These are phyloP conservation scores for Aleurites moluccanus DNA, from an alignment of 441 rosid species.

Conservation along the genomic window DNA sequence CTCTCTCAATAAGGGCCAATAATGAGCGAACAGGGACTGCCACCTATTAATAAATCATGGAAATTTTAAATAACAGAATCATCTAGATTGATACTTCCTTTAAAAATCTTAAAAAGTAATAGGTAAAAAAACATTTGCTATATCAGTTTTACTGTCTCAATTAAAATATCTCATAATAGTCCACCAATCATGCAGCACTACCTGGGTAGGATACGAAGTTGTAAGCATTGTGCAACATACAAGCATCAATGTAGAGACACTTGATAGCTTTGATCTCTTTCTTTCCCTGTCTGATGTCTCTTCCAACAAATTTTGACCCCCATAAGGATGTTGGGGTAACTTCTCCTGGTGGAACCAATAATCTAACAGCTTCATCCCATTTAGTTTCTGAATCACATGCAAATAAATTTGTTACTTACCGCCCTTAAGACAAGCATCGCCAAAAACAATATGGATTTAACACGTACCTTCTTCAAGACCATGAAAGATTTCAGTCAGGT, in stretches of 20 bases:
- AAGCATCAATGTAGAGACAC: constrained; percentile 53
- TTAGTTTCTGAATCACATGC: constrained; percentile 49
- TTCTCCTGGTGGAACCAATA: constrained; percentile 71
- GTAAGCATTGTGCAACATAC: constrained; percentile 67
- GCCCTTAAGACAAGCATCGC: constrained; percentile 12
- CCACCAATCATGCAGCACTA: constrained; percentile 27
- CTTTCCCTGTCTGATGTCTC: constrained; percentile 40
- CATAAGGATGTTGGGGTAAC: constrained; percentile 63
- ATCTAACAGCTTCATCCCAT: constrained; percentile 57
- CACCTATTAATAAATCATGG: constrained; percentile 43
- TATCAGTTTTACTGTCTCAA: constrained; percentile 2
- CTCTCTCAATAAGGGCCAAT: constrained; percentile 74
- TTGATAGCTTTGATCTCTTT: constrained; percentile 50
- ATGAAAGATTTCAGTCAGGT: constrained; percentile 63
- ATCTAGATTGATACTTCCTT: background rate
- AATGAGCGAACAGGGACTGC: constrained; percentile 58
- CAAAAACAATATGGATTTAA: constrained; percentile 20
- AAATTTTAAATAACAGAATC: constrained; percentile 7
- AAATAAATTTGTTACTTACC: constrained; percentile 3
- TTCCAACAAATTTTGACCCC: constrained; percentile 44
- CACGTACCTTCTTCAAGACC: constrained; percentile 79
- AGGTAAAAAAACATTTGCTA: background rate
- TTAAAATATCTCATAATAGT: constrained; percentile 11
- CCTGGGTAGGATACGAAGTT: constrained; percentile 69
- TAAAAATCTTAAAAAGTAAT: constrained; percentile 8